Evolutionary conservation across 2,329 filamentous ascomycete genomes (phyloP), one percentile per base, ranked within the genome.

Genomic region (Hymenoscyphus fructigenus): DNA sequence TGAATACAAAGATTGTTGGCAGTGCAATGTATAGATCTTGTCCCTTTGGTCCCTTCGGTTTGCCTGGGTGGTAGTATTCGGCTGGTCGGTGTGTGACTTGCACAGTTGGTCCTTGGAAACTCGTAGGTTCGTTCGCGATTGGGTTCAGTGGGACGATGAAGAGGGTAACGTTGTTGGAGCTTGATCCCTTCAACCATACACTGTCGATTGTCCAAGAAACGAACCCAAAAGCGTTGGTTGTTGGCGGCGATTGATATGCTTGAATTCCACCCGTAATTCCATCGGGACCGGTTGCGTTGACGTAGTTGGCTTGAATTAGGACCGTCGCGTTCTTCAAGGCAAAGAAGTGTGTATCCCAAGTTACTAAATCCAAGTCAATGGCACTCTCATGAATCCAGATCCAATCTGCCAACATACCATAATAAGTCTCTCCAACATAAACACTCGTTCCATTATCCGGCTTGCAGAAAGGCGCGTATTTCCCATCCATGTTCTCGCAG

Each of bases 281-380:
- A 50, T 50, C 44, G 10, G 44, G 44, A 12, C 44, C 44, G 3
- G 62, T 66, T 2, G 71, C 69, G 5, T 75, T 74, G 3, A 73
- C 62, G 50, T 73, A 75, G 58, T 75, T 74, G 23, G 67, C 74
- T 29, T 71, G 65, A 29, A 75, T 57, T 5, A 71, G 59, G n/a
- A 74, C 65, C 1, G 70, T 69, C 3, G 65, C 61, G 47, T 75
- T 75, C 50, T 67, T 69, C 20, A 61, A 34, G 6, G 67, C 34
- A 41, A 72, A 72, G 59, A 66, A 74, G 23, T 59, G 66, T 3
- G 68, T 66, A 47, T 75, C 73, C 74, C 74, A 75, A 9, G 73
- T 75, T 32, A 75, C 72, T 75, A 9, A 15, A 7, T 9, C 1
- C 26, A 29, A 66, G 29, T 67, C 60, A 10, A 17, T 14, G 29